Evolutionary conservation across 495 filamentous ascomycete genomes (phyloP).

Genomic region (Penicillium roqueforti): DNA sequence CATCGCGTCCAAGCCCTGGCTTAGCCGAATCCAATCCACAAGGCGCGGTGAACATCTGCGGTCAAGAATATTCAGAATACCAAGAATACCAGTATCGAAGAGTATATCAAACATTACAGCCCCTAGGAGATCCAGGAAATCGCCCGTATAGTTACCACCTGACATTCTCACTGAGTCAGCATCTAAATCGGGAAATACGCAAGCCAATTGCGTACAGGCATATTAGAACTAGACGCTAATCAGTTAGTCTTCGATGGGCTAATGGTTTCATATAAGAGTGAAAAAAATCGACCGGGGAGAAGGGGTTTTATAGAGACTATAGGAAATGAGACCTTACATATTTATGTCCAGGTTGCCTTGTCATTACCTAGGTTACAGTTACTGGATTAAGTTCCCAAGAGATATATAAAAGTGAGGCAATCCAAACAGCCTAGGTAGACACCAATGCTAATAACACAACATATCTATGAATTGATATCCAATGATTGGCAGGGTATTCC

Average conservation of each 20-base stretch:
- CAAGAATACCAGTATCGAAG: neutral
- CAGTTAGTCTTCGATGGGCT: neutral
- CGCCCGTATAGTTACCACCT: neutral
- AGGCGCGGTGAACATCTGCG: neutral
- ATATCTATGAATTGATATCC: too few species aligned
- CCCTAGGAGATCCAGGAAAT: neutral
- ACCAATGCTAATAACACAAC: too few species aligned
- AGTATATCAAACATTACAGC: neutral
- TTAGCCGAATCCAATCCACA: slow-evolving; percentile 6
- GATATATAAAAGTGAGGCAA: neutral
- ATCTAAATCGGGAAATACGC: neutral
- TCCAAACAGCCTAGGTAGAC: neutral
- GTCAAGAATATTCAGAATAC: neutral
- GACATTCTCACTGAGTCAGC: slow-evolving; percentile 6
- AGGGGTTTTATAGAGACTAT: neutral
- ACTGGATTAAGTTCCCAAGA: neutral
- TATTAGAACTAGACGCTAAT: neutral
- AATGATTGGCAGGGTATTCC: too few species aligned
- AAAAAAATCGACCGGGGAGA: neutral
- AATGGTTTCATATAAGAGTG: neutral
- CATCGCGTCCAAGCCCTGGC: slow-evolving; percentile 10
- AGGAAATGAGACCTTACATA: neutral
- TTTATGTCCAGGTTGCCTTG: too few species aligned
- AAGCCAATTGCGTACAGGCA: neutral
- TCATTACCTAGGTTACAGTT: neutral